Base-by-base conservation (phyloP, 305 asterid genomes). In the Euphrasia arctica region DNA sequence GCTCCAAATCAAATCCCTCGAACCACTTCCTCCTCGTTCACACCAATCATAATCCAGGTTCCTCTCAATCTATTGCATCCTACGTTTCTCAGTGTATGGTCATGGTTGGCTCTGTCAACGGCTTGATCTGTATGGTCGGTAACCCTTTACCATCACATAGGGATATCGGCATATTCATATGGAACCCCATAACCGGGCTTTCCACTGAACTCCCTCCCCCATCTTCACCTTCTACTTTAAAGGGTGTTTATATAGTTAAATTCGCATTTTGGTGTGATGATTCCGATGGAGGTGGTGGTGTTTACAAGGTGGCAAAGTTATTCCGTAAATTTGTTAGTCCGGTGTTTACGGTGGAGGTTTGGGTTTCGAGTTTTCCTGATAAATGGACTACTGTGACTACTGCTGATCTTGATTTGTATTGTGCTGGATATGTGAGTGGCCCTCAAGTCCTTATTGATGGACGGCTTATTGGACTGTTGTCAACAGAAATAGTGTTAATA, bases 281-380 rank as follows among this genome's bases (percentile, higher is more conserved):
- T 42, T 42, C 48, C n/a, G n/a, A 25, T 25, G 34, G 5, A 3
- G 4, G 2, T 43, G 13, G 13, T 9, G n/a, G 13, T 43, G 49
- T 43, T 43, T 43, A 43, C 13, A 43, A 43, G 49, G 49, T 43
- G 5, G 49, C 13, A 3, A 43, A 12, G 49, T 1, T 43, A 9
- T 43, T 12, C 2, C 13, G 13, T 43, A 2, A 42, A 0, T 4
- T 34, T 8, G 5, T 0, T 5, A 8, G 9, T 34, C 8, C 41
- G 1, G 6, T 18, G 22, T 0, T 11, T 42, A 11, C 2, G 12
- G 66, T 34, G 41, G 41, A 34, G 41, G 41, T 34, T 11, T 61
- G 61, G 65, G 47, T 45, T 50, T 42, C 59, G 41, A 52, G 65
- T 54, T 9, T 10, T 42, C 48, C 49, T 9, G 14, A 10, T 5